These are phyloP conservation scores for Pythium folliculosum DNA, from an alignment of 352 stramenopile genomes.

Conservation along the genomic window DNA sequence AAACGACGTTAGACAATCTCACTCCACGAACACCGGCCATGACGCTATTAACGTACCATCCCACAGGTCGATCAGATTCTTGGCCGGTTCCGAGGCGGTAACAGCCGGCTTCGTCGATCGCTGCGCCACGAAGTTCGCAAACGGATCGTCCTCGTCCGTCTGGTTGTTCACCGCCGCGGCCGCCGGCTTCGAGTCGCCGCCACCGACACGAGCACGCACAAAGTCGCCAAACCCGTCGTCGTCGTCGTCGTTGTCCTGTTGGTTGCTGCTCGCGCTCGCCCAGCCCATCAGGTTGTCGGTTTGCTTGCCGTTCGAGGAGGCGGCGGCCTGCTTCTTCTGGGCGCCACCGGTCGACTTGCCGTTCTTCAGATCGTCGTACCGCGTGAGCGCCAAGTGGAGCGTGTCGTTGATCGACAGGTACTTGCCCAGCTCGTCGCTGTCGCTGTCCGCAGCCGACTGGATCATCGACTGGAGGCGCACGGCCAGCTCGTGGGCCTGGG, in stretches of 20 bases:
- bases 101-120: constrained; percentile 35
- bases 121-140: constrained; percentile 63
- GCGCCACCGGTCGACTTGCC: constrained; percentile 13
- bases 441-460: constrained; percentile 52
- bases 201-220: constrained; percentile 41
- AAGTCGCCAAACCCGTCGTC: constrained; percentile 69
- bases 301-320: constrained; percentile 21
- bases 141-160: constrained; percentile 58
- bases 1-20: not conserved
- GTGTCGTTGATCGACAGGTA: constrained; percentile 75
- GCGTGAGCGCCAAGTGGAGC: constrained; percentile 56
- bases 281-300: constrained; percentile 14
- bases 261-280: constrained; percentile 23
- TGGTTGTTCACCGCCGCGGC: constrained; percentile 27
- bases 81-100: constrained; percentile 30
- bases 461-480: constrained; percentile 67
- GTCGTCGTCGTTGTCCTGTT: constrained; percentile 35
- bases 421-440: constrained; percentile 61
- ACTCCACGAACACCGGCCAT: not conserved
- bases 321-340: constrained; percentile 4
- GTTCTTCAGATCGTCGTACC: constrained; percentile 48
- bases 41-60: constrained; percentile 38
- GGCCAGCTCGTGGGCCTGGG: constrained; percentile 61
- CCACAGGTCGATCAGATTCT: constrained; percentile 69
- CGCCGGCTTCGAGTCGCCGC: constrained; percentile 26